Conservation (phyloP, 2,329 filamentous ascomycete genomes). For the Alternaria triticina region DNA sequence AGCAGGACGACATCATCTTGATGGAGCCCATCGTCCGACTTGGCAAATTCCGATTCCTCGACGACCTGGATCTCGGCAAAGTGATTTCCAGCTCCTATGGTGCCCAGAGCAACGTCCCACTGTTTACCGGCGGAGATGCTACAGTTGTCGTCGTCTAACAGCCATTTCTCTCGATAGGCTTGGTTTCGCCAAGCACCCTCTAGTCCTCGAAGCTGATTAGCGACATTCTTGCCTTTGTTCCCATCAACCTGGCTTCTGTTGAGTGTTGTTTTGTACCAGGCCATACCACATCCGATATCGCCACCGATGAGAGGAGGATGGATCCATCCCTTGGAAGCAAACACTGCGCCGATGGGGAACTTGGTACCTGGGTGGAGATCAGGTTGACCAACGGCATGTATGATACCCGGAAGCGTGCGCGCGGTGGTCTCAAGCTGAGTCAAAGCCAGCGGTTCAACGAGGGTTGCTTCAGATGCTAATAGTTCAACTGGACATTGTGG, state of each 20-base stretch:
- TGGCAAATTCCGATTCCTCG: constrained; percentile 25
- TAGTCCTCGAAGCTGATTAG: constrained; percentile 44
- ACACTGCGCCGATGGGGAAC: constrained; percentile 48
- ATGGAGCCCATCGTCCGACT: constrained; percentile 17
- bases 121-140: constrained; percentile 36
- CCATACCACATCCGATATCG: constrained; percentile 51
- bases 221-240: constrained; percentile 43
- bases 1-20: constrained; percentile 45
- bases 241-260: constrained; percentile 40
- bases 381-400: constrained; percentile 45
- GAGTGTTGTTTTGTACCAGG: constrained; percentile 46
- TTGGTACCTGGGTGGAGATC: constrained; percentile 48
- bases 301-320: constrained; percentile 49
- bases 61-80: constrained; percentile 50
- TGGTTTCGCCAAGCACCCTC: constrained; percentile 44
- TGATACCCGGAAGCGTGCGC: constrained; percentile 42
- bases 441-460: constrained; percentile 38
- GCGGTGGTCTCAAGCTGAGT: constrained; percentile 42
- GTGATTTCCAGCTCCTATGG: constrained; percentile 49
- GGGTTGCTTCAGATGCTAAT: constrained; percentile 33
- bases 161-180: constrained; percentile 38
- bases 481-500: constrained; percentile 24
- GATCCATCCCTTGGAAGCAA: constrained; percentile 44
- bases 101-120: constrained; percentile 45
- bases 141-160: constrained; percentile 19